These are phyloP conservation scores for Simplicillium aogashimaense DNA, from an alignment of 2,329 filamentous ascomycete genomes.

Conservation along the genomic window DNA sequence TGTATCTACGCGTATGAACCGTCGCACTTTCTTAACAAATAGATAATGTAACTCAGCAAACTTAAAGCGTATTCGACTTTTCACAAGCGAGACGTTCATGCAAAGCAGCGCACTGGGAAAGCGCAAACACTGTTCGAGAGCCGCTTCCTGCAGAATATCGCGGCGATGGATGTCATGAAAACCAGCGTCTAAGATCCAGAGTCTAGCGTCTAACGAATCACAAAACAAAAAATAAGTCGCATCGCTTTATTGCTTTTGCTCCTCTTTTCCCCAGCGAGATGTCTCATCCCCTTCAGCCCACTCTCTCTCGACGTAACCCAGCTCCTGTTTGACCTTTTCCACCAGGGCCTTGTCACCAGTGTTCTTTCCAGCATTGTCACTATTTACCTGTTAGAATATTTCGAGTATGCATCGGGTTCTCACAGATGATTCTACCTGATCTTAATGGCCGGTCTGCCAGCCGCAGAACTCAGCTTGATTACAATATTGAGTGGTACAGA, in stretches of 20 bases:
- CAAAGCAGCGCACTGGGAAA: too few relatives aligned
- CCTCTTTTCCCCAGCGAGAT: constrained; percentile 62
- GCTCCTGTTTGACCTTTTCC: constrained; percentile 68
- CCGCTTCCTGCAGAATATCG: too few relatives aligned
- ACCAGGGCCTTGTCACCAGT: constrained; percentile 78
- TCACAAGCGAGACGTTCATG: too few relatives aligned
- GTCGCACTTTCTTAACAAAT: too few relatives aligned
- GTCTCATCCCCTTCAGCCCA: constrained; percentile 83
- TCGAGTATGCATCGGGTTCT: background rate
- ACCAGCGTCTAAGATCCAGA: too few relatives aligned
- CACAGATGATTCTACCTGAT: constrained; percentile 43
- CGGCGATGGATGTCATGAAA: too few relatives aligned
- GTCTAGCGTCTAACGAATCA: background rate
- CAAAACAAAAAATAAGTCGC: background rate
- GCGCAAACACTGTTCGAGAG: too few relatives aligned
- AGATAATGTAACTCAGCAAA: too few relatives aligned
- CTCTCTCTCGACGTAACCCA: constrained; percentile 77
- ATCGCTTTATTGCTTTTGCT: constrained; percentile 8
- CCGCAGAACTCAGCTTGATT: constrained; percentile 86
- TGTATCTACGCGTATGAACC: too few relatives aligned
- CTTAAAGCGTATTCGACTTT: too few relatives aligned
- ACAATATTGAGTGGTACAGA: constrained; percentile 93
- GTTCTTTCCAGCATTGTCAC: constrained; percentile 85
- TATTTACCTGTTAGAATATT: constrained; percentile 14
- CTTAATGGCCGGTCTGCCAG: constrained; percentile 76